Evolutionary conservation across 257 asterid genomes (phyloP).

Genomic region (Scutellaria galericulata): DNA sequence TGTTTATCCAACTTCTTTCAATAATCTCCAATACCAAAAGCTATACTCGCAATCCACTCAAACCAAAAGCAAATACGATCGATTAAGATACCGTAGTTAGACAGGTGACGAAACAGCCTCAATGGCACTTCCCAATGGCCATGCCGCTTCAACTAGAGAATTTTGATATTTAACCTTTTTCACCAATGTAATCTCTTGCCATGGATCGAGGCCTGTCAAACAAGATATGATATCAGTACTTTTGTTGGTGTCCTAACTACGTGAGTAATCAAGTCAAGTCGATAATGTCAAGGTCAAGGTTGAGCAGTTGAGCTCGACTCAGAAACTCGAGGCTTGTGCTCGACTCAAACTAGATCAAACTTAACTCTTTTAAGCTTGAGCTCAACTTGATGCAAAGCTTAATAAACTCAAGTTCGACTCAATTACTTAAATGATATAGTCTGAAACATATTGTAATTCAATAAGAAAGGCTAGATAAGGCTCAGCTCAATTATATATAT

Average conservation of each 20-base stretch:
- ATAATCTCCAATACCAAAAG: slow-evolving; percentile 26
- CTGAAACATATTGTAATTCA: neutral
- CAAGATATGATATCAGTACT: neutral
- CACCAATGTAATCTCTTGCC: slow-evolving; percentile 64
- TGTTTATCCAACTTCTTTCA: slow-evolving; percentile 13
- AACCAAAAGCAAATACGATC: slow-evolving; percentile 7
- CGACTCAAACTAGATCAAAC: neutral
- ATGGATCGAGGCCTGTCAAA: slow-evolving; percentile 64
- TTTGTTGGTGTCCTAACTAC: neutral
- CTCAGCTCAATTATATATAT: too few species aligned
- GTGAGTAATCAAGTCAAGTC: neutral
- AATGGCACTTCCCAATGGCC: slow-evolving; percentile 90
- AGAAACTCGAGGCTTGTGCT: neutral
- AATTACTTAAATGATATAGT: neutral
- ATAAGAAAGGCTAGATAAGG: neutral
- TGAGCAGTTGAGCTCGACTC: neutral
- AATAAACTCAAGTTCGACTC: neutral
- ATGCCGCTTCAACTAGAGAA: slow-evolving; percentile 74
- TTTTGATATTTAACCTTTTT: slow-evolving; percentile 60
- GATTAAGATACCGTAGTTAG: slow-evolving; percentile 22
- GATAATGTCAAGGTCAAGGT: neutral
- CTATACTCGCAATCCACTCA: slow-evolving; percentile 14
- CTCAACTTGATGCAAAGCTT: neutral
- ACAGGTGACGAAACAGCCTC: slow-evolving; percentile 61
- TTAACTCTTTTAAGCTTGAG: neutral